Evolutionary conservation across 768 basidiomycete species (phyloP), one percentile per base, ranked within the genome.

Genomic region (Lanmaoa pseudosensibilis): DNA sequence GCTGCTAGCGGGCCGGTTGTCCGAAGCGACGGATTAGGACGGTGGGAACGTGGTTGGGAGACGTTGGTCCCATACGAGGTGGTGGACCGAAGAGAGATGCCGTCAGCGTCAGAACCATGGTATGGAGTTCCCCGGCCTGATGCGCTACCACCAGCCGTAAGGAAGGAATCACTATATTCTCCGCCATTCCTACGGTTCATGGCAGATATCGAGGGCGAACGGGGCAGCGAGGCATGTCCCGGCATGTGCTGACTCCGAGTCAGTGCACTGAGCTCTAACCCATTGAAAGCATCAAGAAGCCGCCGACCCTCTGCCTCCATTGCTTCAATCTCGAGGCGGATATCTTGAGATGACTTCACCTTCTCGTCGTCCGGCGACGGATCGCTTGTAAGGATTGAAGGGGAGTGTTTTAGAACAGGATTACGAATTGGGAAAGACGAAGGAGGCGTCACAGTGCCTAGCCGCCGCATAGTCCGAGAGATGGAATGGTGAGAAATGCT

Each of bases 261-360:
- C 46, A 90, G 72, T 21, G 85, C 82, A 34, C 80, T 86, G 55
- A 92, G 75, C 69, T 92, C 90, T 38, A 92, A 75, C 10, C 90
- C 88, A 62, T 83, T 88, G 69, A 92, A 92, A 4, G 89, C 88
- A 65, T 92, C 90, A 72, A 90, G 79, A 45, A 92, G 71, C 47
- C 86, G 77, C 58, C 80, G 78, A 7, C 81, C 83, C 66, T 92
- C 90, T 33, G 84, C 83, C 67, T 91, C 88, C 41, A 92, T 82
- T 7, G 77, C 70, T 56, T 79, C 74, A 41, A 92, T 87, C 62
- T 91, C 86, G 44, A 80, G 75, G 38, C 80, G 83, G 52, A 92
- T 84, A 38, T 86, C 79, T 58, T 80, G 77, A 55, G 82, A 78
- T n/a, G 86, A 80, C 55, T 82, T 80, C 54, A 83, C 70, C 50